phyloP scores from a whole-genome alignment of 139 green algal genomes.

The Chara braunii region DNA sequence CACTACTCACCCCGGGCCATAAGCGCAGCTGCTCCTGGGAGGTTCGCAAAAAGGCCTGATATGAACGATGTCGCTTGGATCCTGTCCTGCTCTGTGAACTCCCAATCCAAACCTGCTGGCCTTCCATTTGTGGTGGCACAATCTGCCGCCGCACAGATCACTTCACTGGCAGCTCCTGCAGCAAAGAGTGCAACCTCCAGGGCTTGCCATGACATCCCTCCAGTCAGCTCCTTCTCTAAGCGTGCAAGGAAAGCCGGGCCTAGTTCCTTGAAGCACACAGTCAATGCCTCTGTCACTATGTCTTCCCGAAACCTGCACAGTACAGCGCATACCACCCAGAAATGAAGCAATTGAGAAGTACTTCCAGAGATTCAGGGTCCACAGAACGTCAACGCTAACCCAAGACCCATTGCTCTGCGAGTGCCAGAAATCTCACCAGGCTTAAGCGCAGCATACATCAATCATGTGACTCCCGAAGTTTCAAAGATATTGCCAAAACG shows the following conservation, averaged over 20 bases:
- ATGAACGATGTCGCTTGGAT: not conserved
- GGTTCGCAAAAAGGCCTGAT: not conserved
- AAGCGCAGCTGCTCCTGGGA: conserved; percentile 11
- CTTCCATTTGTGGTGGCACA: not conserved
- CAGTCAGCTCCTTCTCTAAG: not conserved
- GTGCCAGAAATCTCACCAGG: too few relatives aligned
- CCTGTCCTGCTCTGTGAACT: conserved; percentile 2
- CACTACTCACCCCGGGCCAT: too few relatives aligned
- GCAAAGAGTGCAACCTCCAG: conserved; percentile 25
- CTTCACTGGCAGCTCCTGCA: conserved; percentile 6
- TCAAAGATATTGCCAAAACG: too few relatives aligned
- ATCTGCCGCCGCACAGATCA: not conserved
- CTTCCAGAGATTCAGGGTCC: too few relatives aligned
- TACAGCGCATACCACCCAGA: too few relatives aligned
- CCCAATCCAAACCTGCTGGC: not conserved
- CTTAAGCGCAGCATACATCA: too few relatives aligned
- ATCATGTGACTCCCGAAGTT: too few relatives aligned
- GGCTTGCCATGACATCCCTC: conserved; percentile 2
- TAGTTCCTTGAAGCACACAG: conserved; percentile 5
- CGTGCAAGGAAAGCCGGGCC: not conserved
- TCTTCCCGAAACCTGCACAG: conserved; percentile 4
- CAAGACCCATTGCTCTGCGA: too few relatives aligned
- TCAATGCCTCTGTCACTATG: conserved; percentile 4
- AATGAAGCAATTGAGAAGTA: too few relatives aligned
- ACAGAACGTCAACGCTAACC: too few relatives aligned